Conservation (phyloP, 1,284 basidiomycete species). For the Sporisorium iseilematis-ciliati region DNA sequence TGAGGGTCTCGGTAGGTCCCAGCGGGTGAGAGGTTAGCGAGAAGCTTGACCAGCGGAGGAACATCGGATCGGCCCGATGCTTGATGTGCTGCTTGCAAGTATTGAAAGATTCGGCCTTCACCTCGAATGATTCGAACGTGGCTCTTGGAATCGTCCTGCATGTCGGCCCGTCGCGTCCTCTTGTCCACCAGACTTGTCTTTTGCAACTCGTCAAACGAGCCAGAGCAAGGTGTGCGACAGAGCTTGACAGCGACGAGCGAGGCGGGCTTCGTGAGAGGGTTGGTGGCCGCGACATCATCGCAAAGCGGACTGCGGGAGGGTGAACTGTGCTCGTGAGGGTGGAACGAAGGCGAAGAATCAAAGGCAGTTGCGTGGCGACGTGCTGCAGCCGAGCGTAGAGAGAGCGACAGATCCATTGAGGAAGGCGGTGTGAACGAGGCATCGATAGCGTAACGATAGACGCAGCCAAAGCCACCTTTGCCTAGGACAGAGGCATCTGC, state of each 20-base stretch:
- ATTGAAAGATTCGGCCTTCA: slow-evolving; percentile 58
- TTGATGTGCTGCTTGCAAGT: slow-evolving; percentile 46
- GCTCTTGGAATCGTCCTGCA: slow-evolving; percentile 33
- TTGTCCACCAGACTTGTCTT: slow-evolving; percentile 49
- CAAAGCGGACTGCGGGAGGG: background rate
- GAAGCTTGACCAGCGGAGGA: slow-evolving; percentile 44
- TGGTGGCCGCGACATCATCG: slow-evolving; percentile 3
- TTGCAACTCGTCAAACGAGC: slow-evolving; percentile 61
- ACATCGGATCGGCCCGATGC: slow-evolving; percentile 19
- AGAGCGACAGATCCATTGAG: slow-evolving; percentile 37
- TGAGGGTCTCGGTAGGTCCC: slow-evolving; percentile 9
- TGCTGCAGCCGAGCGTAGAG: slow-evolving; percentile 6
- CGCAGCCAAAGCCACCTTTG: slow-evolving; percentile 54
- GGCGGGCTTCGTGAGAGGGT: slow-evolving; percentile 14
- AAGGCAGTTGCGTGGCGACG: slow-evolving; percentile 18
- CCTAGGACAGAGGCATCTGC: slow-evolving; percentile 41
- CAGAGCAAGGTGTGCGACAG: slow-evolving; percentile 59
- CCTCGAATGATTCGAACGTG: slow-evolving; percentile 59
- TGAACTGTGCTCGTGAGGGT: background rate
- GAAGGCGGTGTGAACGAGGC: slow-evolving; percentile 47
- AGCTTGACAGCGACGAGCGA: slow-evolving; percentile 61
- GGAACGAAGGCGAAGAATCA: slow-evolving; percentile 4
- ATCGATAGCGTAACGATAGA: slow-evolving; percentile 52
- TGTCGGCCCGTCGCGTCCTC: slow-evolving; percentile 32
- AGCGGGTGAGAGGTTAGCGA: slow-evolving; percentile 43